Percentiles rank a stretch among this genome's conserved stretches.
Evolutionary conservation across 2,329 filamentous ascomycete species (phyloP).

Genomic region (Fusarium scirpi): DNA sequence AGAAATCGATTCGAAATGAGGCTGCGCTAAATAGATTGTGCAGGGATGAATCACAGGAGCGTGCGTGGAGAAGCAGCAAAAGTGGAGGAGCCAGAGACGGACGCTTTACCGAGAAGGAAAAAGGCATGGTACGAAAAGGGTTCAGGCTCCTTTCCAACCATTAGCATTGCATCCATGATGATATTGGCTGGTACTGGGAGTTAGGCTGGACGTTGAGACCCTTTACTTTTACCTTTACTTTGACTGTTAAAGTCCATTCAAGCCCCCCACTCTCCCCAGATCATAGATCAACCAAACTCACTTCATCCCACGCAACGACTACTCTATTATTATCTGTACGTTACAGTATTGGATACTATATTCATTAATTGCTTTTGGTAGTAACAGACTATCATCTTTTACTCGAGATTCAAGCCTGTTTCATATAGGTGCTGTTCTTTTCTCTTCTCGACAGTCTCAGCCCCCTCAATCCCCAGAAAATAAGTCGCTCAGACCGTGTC

Average conservation of each 20-base stretch:
- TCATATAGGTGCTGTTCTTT: slow-evolving; percentile 22
- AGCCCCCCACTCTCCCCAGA: slow-evolving; percentile 39
- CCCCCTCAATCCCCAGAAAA: slow-evolving; percentile 1
- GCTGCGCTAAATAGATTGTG: slow-evolving; percentile 37
- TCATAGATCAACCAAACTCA: slow-evolving; percentile 25
- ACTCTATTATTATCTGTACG: slow-evolving; percentile 2
- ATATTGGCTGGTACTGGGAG: neutral
- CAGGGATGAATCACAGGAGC: slow-evolving; percentile 35
- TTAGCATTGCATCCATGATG: neutral
- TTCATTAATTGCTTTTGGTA: slow-evolving; percentile 22
- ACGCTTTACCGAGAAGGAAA: slow-evolving; percentile 40
- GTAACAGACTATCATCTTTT: neutral
- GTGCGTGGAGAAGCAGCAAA: slow-evolving; percentile 32
- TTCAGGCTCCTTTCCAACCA: slow-evolving; percentile 24
- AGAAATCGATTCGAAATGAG: slow-evolving; percentile 32
- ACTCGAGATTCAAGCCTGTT: slow-evolving; percentile 18
- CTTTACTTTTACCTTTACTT: slow-evolving; percentile 6
- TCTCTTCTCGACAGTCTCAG: slow-evolving; percentile 29
- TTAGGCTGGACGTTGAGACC: slow-evolving; percentile 19
- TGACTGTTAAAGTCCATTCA: slow-evolving; percentile 32
- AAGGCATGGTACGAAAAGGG: slow-evolving; percentile 37
- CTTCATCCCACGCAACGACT: slow-evolving; percentile 36
- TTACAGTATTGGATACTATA: slow-evolving; percentile 9
- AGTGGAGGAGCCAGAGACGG: slow-evolving; percentile 34
- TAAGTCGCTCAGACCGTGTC: slow-evolving; percentile 16